A percentile compares a stretch with the other conserved stretches of the same genome.
Conservation (phyloP, 306 rosid genomes). For the Medicago lupulina region DNA sequence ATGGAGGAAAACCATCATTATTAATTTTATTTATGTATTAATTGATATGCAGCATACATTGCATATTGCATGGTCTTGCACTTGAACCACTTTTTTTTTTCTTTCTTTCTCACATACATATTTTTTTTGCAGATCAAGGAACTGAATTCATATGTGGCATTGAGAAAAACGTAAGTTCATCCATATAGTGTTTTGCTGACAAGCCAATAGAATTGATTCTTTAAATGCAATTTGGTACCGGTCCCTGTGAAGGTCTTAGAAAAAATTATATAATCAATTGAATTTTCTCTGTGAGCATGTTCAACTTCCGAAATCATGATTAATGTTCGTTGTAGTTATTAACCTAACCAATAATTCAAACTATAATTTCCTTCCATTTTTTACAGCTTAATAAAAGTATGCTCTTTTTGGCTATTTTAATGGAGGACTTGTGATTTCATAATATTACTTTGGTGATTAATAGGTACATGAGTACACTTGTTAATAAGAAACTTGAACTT, state of each 20-base stretch:
- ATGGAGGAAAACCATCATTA: not conserved
- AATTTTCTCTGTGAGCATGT: constrained; percentile 14
- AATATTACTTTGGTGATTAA: constrained; percentile 41
- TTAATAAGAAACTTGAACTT: constrained; percentile 88
- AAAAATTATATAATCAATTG: constrained; percentile 4
- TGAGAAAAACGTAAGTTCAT: constrained; percentile 92
- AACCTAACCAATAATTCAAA: constrained; percentile 6
- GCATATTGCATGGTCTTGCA: constrained; percentile 19
- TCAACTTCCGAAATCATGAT: constrained; percentile 10
- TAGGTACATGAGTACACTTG: constrained; percentile 88
- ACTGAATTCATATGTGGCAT: constrained; percentile 89
- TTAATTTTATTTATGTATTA: not conserved
- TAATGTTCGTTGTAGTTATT: constrained; percentile 7
- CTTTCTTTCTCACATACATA: constrained; percentile 40
- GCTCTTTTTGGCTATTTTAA: constrained; percentile 18
- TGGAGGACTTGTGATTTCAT: constrained; percentile 18
- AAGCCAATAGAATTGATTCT: not conserved
- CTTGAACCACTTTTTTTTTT: constrained; percentile 15
- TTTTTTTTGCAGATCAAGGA: constrained; percentile 85
- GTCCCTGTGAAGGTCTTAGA: not conserved
- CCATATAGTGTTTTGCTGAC: not conserved
- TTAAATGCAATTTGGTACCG: not conserved
- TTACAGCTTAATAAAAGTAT: constrained; percentile 12
- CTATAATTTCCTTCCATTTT: not conserved
- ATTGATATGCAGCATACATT: constrained; percentile 3